Conservation (phyloP, 495 filamentous ascomycete species). For the Trichoderma gamsii region DNA sequence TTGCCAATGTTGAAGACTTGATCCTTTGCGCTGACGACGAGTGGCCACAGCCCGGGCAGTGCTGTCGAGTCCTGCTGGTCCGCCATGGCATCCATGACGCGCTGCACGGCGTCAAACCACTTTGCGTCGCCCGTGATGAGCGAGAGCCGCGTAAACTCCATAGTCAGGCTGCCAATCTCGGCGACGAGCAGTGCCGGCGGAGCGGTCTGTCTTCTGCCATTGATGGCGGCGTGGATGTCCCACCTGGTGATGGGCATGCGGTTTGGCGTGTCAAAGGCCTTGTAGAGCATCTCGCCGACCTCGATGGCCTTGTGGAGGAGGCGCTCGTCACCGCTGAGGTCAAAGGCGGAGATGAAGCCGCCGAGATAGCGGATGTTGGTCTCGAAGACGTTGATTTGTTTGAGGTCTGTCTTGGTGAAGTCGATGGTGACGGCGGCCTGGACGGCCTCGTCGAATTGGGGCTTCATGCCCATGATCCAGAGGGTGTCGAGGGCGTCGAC, state of each 20-base stretch:
- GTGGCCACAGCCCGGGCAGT: constrained; percentile 58
- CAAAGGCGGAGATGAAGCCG: constrained; percentile 68
- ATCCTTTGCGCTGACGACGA: constrained; percentile 31
- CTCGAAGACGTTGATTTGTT: constrained; percentile 66
- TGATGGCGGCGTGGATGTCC: constrained; percentile 34
- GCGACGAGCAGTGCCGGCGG: constrained; percentile 32
- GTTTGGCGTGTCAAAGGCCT: constrained; percentile 87
- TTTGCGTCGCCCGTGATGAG: constrained; percentile 73
- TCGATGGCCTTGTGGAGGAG: constrained; percentile 76
- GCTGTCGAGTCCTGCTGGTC: constrained; percentile 56
- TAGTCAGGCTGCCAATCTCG: constrained; percentile 69
- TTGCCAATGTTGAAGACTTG: constrained; percentile 27
- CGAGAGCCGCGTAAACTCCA: constrained; percentile 82
- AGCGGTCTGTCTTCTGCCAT: constrained; percentile 30
- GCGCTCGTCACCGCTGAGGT: constrained; percentile 61
- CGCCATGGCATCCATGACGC: constrained; percentile 69
- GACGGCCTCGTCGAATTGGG: constrained; percentile 87
- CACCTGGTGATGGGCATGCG: constrained; percentile 79
- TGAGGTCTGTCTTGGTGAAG: constrained; percentile 63
- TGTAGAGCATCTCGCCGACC: constrained; percentile 75
- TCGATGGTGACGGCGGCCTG: constrained; percentile 70
- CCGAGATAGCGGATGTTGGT: constrained; percentile 77
- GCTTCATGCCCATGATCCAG: constrained; percentile 89
- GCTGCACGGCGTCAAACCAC: constrained; percentile 81
- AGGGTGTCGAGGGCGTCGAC: constrained; percentile 88